Conservation (phyloP, 2,329 filamentous ascomycete genomes). For the Verticillium albo-atrum region DNA sequence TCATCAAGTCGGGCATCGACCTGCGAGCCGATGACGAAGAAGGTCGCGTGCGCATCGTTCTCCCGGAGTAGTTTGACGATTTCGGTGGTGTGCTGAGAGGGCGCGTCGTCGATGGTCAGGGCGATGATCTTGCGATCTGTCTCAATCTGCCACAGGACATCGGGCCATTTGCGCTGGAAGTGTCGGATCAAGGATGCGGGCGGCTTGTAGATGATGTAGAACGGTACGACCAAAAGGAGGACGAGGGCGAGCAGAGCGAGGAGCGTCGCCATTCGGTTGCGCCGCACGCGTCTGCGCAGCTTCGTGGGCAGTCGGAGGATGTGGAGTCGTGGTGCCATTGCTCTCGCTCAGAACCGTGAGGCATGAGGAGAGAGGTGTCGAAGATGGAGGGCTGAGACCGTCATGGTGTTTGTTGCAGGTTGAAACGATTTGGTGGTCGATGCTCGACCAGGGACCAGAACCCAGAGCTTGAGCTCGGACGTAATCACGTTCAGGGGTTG, state of each 20-base stretch:
- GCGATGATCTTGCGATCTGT: constrained; percentile 64
- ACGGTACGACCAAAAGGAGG: constrained; percentile 29
- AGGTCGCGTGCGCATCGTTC: constrained; percentile 70
- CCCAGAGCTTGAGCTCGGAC: background rate
- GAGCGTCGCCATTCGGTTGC: constrained; percentile 54
- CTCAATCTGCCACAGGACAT: constrained; percentile 70
- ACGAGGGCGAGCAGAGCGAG: constrained; percentile 32
- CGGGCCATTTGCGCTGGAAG: constrained; percentile 67
- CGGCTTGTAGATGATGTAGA: constrained; percentile 64
- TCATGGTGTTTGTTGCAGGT: background rate
- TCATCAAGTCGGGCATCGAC: constrained; percentile 51
- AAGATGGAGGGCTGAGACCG: no score
- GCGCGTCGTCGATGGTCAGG: constrained; percentile 83
- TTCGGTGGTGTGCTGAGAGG: constrained; percentile 64
- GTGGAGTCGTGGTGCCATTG: constrained; percentile 30
- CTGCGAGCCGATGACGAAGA: constrained; percentile 84
- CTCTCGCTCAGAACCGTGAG: background rate
- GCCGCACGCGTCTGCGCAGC: constrained; percentile 52
- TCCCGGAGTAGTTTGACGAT: constrained; percentile 65
- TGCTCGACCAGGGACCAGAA: background rate
- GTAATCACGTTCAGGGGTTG: background rate
- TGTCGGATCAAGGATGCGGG: constrained; percentile 66
- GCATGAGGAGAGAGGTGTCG: background rate
- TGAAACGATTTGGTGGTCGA: background rate
- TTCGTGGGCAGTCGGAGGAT: constrained; percentile 52